Percentiles rank a stretch among this genome's conserved stretches.
phyloP scores from a whole-genome alignment of 225 moss, liverwort and hornwort species.

The Asterella californica region DNA sequence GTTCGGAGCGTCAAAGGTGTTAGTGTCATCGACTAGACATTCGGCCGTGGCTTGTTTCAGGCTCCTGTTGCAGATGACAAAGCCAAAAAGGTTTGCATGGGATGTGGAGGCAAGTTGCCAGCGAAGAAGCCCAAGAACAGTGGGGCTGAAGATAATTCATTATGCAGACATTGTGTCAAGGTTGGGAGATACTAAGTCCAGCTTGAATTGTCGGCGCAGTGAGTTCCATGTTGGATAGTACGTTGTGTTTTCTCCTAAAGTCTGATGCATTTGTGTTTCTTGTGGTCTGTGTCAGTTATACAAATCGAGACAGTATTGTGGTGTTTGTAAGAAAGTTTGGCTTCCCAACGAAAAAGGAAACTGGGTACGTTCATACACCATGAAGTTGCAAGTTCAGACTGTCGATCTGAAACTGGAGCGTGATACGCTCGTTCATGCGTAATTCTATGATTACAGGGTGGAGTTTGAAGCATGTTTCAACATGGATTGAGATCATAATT shows the following conservation, averaged over 20 bases:
- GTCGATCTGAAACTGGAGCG: background rate
- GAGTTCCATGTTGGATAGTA: background rate
- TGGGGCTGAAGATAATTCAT: slow-evolving; percentile 57
- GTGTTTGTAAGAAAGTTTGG: slow-evolving; percentile 99
- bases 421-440: background rate
- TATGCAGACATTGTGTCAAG: slow-evolving; percentile 96
- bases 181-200: slow-evolving; percentile 30
- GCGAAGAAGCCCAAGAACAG: slow-evolving; percentile 68
- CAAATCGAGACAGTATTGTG: slow-evolving; percentile 97
- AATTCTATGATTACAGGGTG: background rate
- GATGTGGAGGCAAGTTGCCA: slow-evolving; percentile 82
- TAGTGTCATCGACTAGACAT: background rate
- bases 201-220: background rate
- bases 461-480: background rate
- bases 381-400: background rate
- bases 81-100: slow-evolving; percentile 70
- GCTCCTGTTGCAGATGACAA: slow-evolving; percentile 43
- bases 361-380: slow-evolving; percentile 60
- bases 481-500: background rate
- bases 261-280: slow-evolving; percentile 10
- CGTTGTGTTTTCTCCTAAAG: background rate
- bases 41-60: slow-evolving; percentile 28
- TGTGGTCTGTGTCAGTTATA: slow-evolving; percentile 58
- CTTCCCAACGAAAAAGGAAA: slow-evolving; percentile 98
- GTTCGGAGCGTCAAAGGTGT: background rate